These are phyloP conservation scores for Rubia yunnanensis DNA, from an alignment of 257 asterid species.

Conservation along the genomic window DNA sequence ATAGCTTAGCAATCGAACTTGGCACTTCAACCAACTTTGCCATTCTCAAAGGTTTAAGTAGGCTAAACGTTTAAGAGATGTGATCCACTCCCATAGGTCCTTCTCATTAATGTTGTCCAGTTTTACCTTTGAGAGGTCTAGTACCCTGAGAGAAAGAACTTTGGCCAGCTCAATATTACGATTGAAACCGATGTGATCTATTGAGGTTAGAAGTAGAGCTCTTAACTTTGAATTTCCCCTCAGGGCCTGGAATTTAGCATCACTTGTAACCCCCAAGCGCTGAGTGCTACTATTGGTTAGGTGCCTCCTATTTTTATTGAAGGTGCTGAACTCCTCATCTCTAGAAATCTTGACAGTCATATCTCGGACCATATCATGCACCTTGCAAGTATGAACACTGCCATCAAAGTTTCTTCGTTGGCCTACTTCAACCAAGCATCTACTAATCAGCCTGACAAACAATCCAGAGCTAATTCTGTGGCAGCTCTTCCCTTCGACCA, in stretches of 20 bases:
- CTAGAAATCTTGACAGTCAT: constrained; percentile 16
- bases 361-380: constrained; percentile 25
- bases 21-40: constrained; percentile 11
- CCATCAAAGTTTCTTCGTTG: constrained; percentile 18
- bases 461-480: constrained; percentile 12
- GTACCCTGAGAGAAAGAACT: constrained; percentile 21
- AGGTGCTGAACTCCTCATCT: constrained; percentile 18
- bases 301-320: constrained; percentile 4
- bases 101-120: constrained; percentile 8
- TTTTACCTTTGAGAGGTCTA: constrained; percentile 21
- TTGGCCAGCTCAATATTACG: constrained; percentile 16
- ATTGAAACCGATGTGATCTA: constrained; percentile 12
- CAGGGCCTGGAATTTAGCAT: constrained; percentile 11
- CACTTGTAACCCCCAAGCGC: constrained; percentile 19
- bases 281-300: constrained; percentile 10
- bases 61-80: constrained; percentile 21
- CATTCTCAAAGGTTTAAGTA: constrained; percentile 19
- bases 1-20: constrained; percentile 10
- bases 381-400: constrained; percentile 18
- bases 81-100: constrained; percentile 27
- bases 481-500: constrained; percentile 11
- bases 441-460: constrained; percentile 15
- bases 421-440: constrained; percentile 20
- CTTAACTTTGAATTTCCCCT: constrained; percentile 17
- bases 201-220: constrained; percentile 18